Conservation (phyloP, 2,329 filamentous ascomycete genomes). For the Stromatinia cepivora region DNA sequence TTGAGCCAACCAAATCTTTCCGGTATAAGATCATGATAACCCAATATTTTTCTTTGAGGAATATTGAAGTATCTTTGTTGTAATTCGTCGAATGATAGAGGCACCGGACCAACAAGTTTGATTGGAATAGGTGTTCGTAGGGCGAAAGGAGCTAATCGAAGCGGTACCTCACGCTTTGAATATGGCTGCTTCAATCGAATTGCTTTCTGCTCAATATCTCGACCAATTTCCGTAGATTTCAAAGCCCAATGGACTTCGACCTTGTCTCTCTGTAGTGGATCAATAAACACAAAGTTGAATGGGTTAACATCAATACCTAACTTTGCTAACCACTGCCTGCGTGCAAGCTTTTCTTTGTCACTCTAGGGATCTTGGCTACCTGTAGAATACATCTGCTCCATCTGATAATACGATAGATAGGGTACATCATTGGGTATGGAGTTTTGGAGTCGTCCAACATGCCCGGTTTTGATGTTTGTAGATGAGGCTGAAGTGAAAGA, state of each 20-base stretch:
- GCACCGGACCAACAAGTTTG: background rate
- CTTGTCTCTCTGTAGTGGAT: background rate
- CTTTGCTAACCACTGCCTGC: constrained; percentile 10
- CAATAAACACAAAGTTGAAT: background rate
- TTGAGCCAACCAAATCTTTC: constrained; percentile 4
- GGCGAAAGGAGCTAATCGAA: background rate
- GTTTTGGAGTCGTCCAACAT: background rate
- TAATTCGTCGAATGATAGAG: background rate
- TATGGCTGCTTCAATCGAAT: constrained; percentile 2
- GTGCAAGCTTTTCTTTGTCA: background rate
- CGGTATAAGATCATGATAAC: background rate
- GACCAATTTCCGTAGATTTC: background rate
- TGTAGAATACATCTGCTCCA: background rate
- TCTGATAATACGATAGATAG: background rate
- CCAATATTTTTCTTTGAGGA: background rate
- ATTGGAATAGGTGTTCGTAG: background rate
- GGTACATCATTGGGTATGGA: background rate
- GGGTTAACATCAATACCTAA: constrained; percentile 1
- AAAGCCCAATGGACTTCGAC: constrained; percentile 13
- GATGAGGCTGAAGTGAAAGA: background rate
- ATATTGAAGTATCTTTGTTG: background rate
- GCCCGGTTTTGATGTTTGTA: background rate
- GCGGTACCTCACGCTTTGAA: background rate
- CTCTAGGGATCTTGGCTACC: background rate
- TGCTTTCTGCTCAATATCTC: constrained; percentile 9